These are phyloP conservation scores for Umbelopsis sp. DNA, from an alignment of 371 early-diverging fungal species.

Conservation along the genomic window DNA sequence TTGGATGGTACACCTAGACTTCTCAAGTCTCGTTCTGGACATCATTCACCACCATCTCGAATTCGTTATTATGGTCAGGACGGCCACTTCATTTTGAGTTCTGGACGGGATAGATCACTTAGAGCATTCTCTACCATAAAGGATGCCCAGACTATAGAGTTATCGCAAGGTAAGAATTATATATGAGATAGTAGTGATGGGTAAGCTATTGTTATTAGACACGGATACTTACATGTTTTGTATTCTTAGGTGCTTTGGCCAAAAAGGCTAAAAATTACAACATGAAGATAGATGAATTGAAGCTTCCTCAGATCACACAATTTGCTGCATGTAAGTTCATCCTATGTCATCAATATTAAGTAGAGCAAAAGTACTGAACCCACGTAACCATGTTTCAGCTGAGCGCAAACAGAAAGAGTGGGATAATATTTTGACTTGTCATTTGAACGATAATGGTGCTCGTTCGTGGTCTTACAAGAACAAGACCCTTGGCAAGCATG, in stretches of 20 bases:
- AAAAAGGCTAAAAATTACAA: constrained; percentile 69
- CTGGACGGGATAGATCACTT: constrained; percentile 83
- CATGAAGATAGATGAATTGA: constrained; percentile 65
- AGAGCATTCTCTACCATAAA: constrained; percentile 82
- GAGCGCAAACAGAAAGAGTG: constrained; percentile 76
- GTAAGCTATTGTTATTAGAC: too few species aligned
- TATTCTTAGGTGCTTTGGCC: constrained; percentile 32
- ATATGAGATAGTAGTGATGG: constrained; percentile 24
- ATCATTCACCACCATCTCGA: constrained; percentile 81
- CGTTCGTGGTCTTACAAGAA: constrained; percentile 84
- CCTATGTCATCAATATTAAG: neutral
- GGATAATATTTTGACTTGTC: constrained; percentile 90
- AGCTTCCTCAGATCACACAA: constrained; percentile 73
- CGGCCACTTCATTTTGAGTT: constrained; percentile 74
- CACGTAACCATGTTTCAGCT: constrained; percentile 32
- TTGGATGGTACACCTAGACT: constrained; percentile 80
- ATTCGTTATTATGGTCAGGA: constrained; percentile 77
- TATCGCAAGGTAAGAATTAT: constrained; percentile 71
- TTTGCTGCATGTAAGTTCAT: constrained; percentile 63
- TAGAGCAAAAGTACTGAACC: neutral
- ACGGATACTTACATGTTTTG: constrained; percentile 9
- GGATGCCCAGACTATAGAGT: constrained; percentile 80
- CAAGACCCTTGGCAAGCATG: constrained; percentile 75
- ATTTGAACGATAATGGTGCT: constrained; percentile 71
- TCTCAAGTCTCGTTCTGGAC: constrained; percentile 84